These are phyloP conservation scores for Fusarium luffae DNA, from an alignment of 2,329 filamentous ascomycete genomes.

Conservation along the genomic window DNA sequence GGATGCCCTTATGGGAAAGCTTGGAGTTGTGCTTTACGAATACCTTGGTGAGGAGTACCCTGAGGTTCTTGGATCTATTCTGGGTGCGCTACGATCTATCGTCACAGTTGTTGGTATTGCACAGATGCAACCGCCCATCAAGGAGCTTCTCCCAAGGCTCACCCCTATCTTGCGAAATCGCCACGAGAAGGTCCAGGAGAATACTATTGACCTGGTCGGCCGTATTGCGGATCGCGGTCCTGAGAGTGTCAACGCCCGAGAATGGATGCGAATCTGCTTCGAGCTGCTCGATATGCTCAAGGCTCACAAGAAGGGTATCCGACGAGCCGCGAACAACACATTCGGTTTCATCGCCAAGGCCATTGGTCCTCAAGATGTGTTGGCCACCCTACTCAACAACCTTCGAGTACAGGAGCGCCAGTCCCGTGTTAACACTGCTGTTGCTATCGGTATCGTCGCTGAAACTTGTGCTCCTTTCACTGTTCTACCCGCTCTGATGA, in stretches of 20 bases:
- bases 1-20: constrained; percentile 93
- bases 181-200: constrained; percentile 99
- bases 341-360: constrained; percentile 99
- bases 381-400: constrained; percentile 96
- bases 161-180: constrained; percentile 98
- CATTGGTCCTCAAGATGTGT: constrained; percentile 96
- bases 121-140: constrained; percentile 98
- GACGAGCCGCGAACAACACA: constrained; percentile 97
- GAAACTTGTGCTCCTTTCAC: constrained; percentile 99
- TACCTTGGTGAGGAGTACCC: constrained; percentile 99
- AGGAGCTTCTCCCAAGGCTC: constrained; percentile 91
- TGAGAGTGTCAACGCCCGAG: constrained; percentile 94
- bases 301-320: constrained; percentile 99
- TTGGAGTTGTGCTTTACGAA: constrained; percentile 94
- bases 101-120: constrained; percentile 98
- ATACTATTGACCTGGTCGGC: constrained; percentile 97
- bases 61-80: constrained; percentile 94
- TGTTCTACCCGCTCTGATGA: constrained; percentile 98
- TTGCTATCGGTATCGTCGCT: constrained; percentile 97
- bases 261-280: constrained; percentile 99
- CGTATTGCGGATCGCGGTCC: constrained; percentile 97
- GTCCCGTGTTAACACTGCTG: constrained; percentile 96
- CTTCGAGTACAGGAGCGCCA: constrained; percentile 96
- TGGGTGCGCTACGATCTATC: constrained; percentile 93
- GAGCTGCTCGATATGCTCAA: constrained; percentile 99